A percentile compares a stretch with the other conserved stretches of the same genome.
Evolutionary conservation across 2,329 filamentous ascomycete genomes (phyloP).

Genomic region (Botryotinia calthae): DNA sequence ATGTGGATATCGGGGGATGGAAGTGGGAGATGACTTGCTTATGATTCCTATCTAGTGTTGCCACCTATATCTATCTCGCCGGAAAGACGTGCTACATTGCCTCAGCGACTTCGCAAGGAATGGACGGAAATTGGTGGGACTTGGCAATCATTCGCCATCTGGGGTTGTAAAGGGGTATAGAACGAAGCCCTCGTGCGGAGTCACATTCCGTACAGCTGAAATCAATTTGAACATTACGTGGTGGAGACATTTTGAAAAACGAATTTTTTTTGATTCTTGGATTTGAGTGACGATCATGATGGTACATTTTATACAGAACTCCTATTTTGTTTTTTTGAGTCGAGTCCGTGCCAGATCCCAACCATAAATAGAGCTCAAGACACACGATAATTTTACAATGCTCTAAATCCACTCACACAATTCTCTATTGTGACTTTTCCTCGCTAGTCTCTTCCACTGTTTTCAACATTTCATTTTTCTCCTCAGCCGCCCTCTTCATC

Average conservation of each 20-base stretch:
- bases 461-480: neutral
- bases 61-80: neutral
- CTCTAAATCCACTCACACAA: neutral
- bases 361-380: neutral
- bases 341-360: neutral
- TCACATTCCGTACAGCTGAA: neutral
- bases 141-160: neutral
- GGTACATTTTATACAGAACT: neutral
- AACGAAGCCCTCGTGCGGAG: neutral
- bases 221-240: neutral
- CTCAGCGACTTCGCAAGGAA: neutral
- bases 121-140: neutral
- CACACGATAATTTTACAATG: neutral
- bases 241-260: neutral
- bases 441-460: neutral
- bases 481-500: neutral
- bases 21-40: neutral
- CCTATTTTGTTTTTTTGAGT: neutral
- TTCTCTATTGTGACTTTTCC: neutral
- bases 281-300: constrained; percentile 12
- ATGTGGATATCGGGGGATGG: neutral
- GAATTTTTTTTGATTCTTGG: neutral
- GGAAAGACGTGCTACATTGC: neutral
- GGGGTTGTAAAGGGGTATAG: neutral
- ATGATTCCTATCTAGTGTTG: neutral